Percentiles rank a stretch among this genome's conserved stretches.
Conservation (phyloP, 306 rosid species). For the Glycine soja region DNA sequence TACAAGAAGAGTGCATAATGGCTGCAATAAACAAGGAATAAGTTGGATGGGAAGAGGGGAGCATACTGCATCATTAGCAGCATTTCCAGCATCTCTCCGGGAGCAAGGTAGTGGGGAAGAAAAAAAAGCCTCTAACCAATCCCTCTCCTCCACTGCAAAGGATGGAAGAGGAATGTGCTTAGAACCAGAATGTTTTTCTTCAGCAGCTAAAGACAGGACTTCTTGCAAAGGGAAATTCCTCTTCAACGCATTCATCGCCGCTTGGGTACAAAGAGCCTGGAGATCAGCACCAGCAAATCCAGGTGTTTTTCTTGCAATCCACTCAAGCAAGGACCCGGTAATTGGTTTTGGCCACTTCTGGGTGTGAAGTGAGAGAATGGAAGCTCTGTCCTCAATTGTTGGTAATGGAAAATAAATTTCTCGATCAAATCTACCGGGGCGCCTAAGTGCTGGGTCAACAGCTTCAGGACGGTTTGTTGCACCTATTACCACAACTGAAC, state of each 20-base stretch:
- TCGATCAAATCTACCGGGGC: conserved; percentile 97
- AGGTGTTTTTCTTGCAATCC: conserved; percentile 83
- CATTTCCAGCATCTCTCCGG: conserved; percentile 91
- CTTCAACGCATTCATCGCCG: conserved; percentile 87
- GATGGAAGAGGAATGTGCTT: conserved; percentile 78
- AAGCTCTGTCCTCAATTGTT: conserved; percentile 85
- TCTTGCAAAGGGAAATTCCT: conserved; percentile 94
- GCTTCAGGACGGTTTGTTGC: conserved; percentile 99
- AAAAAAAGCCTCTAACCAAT: conserved; percentile 91
- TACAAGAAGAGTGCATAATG: conserved; percentile 78
- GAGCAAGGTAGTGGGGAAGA: conserved; percentile 90
- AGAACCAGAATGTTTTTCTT: conserved; percentile 55
- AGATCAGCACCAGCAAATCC: conserved; percentile 99
- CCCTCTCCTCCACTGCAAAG: conserved; percentile 93
- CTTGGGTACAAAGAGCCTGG: conserved; percentile 99
- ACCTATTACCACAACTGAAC: conserved; percentile 95
- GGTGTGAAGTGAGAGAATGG: conserved; percentile 97
- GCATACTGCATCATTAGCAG: conserved; percentile 84
- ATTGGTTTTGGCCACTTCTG: conserved; percentile 91
- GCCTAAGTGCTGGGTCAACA: conserved; percentile 92
- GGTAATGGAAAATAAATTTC: conserved; percentile 98
- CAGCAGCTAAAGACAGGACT: conserved; percentile 80
- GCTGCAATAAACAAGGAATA: conserved; percentile 76
- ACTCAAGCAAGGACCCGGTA: conserved; percentile 77
- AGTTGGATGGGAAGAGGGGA: conserved; percentile 89